These are phyloP conservation scores for Candida tallmaniae DNA, from an alignment of 805 yeast species.

Conservation along the genomic window DNA sequence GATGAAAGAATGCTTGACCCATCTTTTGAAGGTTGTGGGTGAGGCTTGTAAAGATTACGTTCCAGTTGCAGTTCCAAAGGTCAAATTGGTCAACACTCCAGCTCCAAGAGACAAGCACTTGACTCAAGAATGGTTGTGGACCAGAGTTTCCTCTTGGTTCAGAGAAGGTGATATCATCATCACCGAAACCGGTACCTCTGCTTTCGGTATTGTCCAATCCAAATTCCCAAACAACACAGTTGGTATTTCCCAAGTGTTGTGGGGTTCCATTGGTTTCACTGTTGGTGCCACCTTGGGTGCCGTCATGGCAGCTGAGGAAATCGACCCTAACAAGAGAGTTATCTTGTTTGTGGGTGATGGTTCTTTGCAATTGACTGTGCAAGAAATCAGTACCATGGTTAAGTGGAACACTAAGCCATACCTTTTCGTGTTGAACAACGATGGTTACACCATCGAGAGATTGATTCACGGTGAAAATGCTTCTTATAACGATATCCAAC, in stretches of 20 bases:
- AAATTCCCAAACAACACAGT: constrained; percentile 57
- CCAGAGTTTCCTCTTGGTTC: constrained; percentile 57
- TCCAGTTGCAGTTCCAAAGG: constrained; percentile 54
- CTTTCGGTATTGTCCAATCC: constrained; percentile 65
- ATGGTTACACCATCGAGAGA: constrained; percentile 73
- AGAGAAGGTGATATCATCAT: constrained; percentile 62
- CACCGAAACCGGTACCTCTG: constrained; percentile 73
- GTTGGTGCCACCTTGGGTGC: constrained; percentile 69
- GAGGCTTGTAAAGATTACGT: constrained; percentile 38
- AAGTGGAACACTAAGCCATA: constrained; percentile 66
- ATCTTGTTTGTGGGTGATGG: constrained; percentile 72
- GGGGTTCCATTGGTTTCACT: constrained; percentile 74
- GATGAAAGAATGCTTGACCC: constrained; percentile 44
- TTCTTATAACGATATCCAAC: constrained; percentile 61
- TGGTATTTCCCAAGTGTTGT: constrained; percentile 70
- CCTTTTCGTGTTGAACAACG: constrained; percentile 64
- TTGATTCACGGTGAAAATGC: constrained; percentile 68
- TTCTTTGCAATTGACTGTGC: constrained; percentile 69
- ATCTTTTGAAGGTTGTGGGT: constrained; percentile 34
- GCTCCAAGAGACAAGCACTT: constrained; percentile 26
- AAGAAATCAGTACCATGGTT: constrained; percentile 66
- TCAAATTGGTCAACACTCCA: constrained; percentile 44
- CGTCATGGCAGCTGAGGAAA: constrained; percentile 61
- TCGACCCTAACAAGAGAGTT: constrained; percentile 58
- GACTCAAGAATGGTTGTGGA: constrained; percentile 68